These are phyloP conservation scores for Vaccinium corymbosum DNA, from an alignment of 148 eudicot genomes.

Conservation along the genomic window DNA sequence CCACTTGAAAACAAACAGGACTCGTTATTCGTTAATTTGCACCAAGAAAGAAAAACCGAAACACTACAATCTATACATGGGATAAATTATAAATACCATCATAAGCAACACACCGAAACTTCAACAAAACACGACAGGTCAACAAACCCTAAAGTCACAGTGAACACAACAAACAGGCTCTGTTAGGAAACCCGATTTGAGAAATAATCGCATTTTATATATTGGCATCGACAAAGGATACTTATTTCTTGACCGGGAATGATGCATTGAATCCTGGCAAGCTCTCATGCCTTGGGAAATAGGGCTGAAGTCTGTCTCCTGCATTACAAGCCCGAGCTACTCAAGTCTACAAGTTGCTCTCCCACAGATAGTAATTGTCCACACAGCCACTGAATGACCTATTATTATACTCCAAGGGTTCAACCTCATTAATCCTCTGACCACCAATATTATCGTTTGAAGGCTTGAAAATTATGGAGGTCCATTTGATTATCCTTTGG, in stretches of 20 bases:
- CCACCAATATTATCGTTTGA: not conserved
- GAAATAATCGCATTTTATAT: not conserved
- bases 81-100: not conserved
- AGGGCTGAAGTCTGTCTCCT: not conserved
- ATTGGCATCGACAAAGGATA: not conserved
- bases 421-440: not conserved
- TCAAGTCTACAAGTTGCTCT: not conserved
- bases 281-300: not conserved
- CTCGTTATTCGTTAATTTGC: not conserved
- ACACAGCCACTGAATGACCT: not conserved
- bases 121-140: not conserved
- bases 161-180: not conserved
- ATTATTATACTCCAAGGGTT: not conserved
- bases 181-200: not conserved
- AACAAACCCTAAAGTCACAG: not conserved
- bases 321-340: not conserved
- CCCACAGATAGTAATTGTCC: not conserved
- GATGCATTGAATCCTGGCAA: slow-evolving; percentile 8
- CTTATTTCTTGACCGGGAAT: not conserved
- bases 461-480: not conserved
- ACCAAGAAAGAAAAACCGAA: not conserved
- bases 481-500: not conserved
- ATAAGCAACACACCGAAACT: not conserved
- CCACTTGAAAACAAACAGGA: not conserved
- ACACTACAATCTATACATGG: not conserved